phyloP scores from a whole-genome alignment of 2,329 filamentous ascomycete genomes.

The Sordariomycetes sp. region DNA sequence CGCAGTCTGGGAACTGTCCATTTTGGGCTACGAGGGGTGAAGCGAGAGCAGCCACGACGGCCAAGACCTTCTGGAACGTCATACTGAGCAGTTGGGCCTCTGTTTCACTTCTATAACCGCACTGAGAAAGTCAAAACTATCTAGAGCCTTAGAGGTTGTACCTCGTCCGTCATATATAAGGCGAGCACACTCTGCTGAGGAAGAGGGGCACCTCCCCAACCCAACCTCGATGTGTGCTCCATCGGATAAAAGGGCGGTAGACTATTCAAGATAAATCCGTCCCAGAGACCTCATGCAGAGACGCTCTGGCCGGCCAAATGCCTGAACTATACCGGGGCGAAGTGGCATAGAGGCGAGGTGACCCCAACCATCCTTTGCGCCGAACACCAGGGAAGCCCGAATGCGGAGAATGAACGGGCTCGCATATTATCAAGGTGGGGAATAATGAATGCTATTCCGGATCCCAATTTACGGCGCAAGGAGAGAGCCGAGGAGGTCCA shows the following conservation, averaged over 20 bases:
- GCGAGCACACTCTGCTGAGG: not conserved
- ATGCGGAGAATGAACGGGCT: too few species aligned
- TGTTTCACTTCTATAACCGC: not conserved
- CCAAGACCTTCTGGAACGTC: not conserved
- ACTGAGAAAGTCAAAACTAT: not conserved
- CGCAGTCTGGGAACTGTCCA: conserved; percentile 3
- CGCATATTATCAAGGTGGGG: too few species aligned
- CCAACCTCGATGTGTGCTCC: not conserved
- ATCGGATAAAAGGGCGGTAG: not conserved
- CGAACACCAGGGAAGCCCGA: too few species aligned
- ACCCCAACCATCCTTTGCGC: too few species aligned
- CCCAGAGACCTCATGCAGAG: too few species aligned
- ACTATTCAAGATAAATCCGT: too few species aligned
- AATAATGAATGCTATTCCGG: too few species aligned
- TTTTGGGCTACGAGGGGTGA: conserved; percentile 1
- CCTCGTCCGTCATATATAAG: not conserved
- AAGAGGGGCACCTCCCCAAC: not conserved
- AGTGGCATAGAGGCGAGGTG: too few species aligned
- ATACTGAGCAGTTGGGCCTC: not conserved
- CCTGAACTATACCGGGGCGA: too few species aligned
- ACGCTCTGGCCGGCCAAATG: too few species aligned
- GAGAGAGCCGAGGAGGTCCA: not conserved
- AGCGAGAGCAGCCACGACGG: not conserved
- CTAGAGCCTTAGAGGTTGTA: not conserved
- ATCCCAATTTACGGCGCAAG: not conserved